Base-by-base conservation (phyloP, 345 rosid genomes). In the Capsella bursapastoris region DNA sequence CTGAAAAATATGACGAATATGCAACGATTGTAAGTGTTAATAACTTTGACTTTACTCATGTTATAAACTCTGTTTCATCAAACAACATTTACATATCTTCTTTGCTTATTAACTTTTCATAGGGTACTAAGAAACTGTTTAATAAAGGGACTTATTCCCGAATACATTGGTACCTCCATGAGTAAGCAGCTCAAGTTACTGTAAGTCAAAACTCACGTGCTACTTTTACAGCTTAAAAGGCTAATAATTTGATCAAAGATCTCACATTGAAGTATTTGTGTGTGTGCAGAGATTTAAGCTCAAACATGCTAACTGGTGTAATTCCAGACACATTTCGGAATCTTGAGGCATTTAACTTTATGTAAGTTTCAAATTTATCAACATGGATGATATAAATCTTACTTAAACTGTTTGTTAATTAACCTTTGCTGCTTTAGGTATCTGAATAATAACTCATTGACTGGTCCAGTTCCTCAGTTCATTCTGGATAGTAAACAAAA, bases 211-310 rank as follows among this genome's bases (percentile, higher is more conserved):
- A 50, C 10, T 68, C 68, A 52, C 4, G 56, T 69, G 45, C 27
- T 35, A 37, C 8, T 56, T 48, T 38, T 52, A 31, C 29, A 38
- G 8, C 11, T 44, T 52, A 60, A 75, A 22, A 8, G 35, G 68
- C 56, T 68, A 7, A 50, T 18, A 7, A 9, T 14, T 9, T 52
- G 50, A 43, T 61, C 25, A 7, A 77, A 32, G 16, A n/a, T 50
- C 67, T 71, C 41, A 57, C 22, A 32, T 41, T 57, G 7, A 55
- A 10, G 29, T 16, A 11, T 44, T 1, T 6, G 2, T 34, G 37
- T 18, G 55, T 50, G 31, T 50, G 80, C 69, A 95, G 99, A 75
- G 97, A 95, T 80, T 69, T 92, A 72, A 86, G 97, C 86, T 84
- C 78, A 86, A 95, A 95, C 78, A 82, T 50, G 77, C 73, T 95